These are phyloP conservation scores for Tolypocladium pustulatum DNA, from an alignment of 2,329 filamentous ascomycete species.

Conservation along the genomic window DNA sequence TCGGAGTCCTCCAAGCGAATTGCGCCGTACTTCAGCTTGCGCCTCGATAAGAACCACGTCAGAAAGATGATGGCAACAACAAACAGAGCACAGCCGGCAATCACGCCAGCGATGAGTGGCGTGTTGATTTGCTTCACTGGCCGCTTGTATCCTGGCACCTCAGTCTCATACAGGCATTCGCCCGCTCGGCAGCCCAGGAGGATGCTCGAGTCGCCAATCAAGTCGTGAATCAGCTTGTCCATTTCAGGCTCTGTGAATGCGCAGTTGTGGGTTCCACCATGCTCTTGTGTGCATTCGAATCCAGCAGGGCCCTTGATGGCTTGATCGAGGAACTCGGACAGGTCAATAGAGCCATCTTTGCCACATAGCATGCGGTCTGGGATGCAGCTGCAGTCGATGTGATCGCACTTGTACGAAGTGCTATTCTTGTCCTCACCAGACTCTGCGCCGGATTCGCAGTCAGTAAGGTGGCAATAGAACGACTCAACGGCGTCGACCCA, in stretches of 20 bases:
- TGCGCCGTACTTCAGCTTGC: constrained; percentile 57
- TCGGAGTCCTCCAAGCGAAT: constrained; percentile 83
- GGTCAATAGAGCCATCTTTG: constrained; percentile 81
- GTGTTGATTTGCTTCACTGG: constrained; percentile 95
- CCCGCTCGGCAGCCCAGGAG: constrained; percentile 71
- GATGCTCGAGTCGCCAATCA: constrained; percentile 91
- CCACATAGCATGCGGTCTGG: constrained; percentile 90
- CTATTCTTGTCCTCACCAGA: constrained; percentile 63
- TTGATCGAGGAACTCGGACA: constrained; percentile 76
- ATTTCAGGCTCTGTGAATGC: constrained; percentile 85
- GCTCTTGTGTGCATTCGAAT: constrained; percentile 62
- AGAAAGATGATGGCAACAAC: constrained; percentile 75
- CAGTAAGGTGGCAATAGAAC: constrained; percentile 86
- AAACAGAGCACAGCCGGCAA: constrained; percentile 76
- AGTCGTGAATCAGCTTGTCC: constrained; percentile 75
- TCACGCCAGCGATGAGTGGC: constrained; percentile 86
- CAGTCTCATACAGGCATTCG: constrained; percentile 86
- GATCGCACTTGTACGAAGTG: constrained; percentile 75
- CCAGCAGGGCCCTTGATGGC: constrained; percentile 78
- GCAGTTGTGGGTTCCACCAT: constrained; percentile 56
- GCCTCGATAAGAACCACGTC: constrained; percentile 80
- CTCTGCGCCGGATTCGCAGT: constrained; percentile 64
- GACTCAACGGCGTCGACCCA: constrained; percentile 93
- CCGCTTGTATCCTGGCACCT: constrained; percentile 81
- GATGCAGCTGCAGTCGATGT: constrained; percentile 80